phyloP scores from a whole-genome alignment of 1,284 basidiomycete genomes.

The Naganishia sp. region DNA sequence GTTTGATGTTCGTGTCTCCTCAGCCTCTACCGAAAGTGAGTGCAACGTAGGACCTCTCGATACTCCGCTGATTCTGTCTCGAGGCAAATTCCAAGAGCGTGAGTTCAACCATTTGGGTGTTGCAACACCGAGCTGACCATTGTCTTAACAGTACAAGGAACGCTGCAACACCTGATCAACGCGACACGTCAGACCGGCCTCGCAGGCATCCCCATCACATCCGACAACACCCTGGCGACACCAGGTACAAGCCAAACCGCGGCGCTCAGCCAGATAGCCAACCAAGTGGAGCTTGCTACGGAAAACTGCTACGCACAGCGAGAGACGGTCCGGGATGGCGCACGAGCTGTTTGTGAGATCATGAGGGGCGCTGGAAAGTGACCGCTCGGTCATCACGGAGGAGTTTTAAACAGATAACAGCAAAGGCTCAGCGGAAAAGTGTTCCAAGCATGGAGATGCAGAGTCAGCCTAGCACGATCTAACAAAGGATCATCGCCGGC shows the following conservation, averaged over 20 bases:
- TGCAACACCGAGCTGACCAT: background rate
- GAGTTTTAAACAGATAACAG: too few species aligned
- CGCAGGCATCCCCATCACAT: constrained; percentile 17
- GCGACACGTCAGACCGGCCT: constrained; percentile 9
- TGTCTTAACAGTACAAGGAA: constrained; percentile 11
- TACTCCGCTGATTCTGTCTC: too few species aligned
- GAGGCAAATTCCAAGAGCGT: constrained; percentile 24
- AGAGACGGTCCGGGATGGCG: constrained; percentile 16
- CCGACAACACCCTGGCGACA: background rate
- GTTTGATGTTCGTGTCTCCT: background rate
- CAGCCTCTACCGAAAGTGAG: constrained; percentile 18
- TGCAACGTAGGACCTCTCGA: background rate
- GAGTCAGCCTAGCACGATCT: too few species aligned
- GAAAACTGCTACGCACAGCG: constrained; percentile 19
- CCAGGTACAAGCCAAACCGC: background rate
- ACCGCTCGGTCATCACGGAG: background rate
- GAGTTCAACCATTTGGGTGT: background rate
- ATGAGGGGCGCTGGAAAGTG: constrained; percentile 12
- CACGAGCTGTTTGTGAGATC: constrained; percentile 18
- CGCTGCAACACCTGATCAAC: constrained; percentile 15
- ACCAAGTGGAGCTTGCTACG: constrained; percentile 16
- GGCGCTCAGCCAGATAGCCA: constrained; percentile 7
- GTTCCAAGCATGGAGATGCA: too few species aligned
- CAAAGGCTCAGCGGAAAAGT: too few species aligned
- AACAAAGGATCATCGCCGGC: too few species aligned